These are phyloP conservation scores for Echinosophora koreensis DNA, from an alignment of 306 rosid species.

Conservation along the genomic window DNA sequence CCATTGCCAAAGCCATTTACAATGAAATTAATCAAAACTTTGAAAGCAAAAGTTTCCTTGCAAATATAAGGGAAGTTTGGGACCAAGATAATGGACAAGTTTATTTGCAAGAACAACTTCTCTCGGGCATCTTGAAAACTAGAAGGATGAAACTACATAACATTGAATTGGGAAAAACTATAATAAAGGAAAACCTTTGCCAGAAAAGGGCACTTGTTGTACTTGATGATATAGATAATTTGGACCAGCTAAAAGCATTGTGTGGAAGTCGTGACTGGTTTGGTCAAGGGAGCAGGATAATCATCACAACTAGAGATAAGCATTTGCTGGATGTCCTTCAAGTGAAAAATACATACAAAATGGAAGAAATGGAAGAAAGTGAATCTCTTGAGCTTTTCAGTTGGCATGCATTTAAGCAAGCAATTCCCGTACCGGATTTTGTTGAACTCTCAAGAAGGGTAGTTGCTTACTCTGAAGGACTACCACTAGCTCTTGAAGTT, in stretches of 20 bases:
- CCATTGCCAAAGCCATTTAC: constrained; percentile 13
- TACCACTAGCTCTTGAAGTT: constrained; percentile 24
- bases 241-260: constrained; percentile 10
- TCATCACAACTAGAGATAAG: constrained; percentile 24
- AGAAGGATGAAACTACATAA: constrained; percentile 7
- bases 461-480: constrained; percentile 6
- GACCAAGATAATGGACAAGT: neutral
- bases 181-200: neutral
- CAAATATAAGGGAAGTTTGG: constrained; percentile 1
- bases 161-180: neutral
- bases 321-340: neutral
- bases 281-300: constrained; percentile 1
- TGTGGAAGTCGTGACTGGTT: constrained; percentile 6
- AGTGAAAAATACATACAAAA: neutral
- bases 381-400: constrained; percentile 25
- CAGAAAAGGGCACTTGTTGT: neutral
- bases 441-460: neutral
- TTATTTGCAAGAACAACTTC: constrained; percentile 23
- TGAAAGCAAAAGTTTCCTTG: constrained; percentile 9
- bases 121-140: constrained; percentile 1
- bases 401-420: constrained; percentile 21
- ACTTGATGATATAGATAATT: neutral
- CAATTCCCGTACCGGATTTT: neutral
- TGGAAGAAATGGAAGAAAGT: constrained; percentile 6
- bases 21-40: constrained; percentile 6